Base-by-base conservation (phyloP, 805 yeast genomes). In the Candida montana region DNA sequence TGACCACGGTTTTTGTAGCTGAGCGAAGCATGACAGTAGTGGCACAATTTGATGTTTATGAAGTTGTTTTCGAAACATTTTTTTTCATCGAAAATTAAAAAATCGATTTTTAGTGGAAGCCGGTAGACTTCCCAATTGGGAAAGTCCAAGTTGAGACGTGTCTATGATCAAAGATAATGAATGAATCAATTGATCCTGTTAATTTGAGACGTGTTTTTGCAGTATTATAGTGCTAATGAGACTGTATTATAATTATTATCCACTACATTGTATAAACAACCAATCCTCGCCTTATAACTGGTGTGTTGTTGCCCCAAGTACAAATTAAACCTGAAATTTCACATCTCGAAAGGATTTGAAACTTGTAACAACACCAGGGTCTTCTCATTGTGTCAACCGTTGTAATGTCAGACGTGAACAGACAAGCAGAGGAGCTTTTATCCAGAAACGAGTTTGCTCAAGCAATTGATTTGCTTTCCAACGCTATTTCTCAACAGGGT, bases 1-100 rank as follows among this genome's bases (percentile, higher is more conserved):
- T 59, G 17, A 53, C 31, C 10, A 65, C 42, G 27, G 63, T 54
- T 37, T 61, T 64, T 29, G 67, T 61, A 23, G 64, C 47, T 29
- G 59, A 46, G 35, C 54, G 55, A 43, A 55, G 44, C 61, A 57
- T 57, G 24, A 11, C 31, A 39, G 33, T 33, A 29, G 38, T 30
- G 13, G 23, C 2, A 11, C 31, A 13, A 30, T 30, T 18, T 7
- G 26, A n/a, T n/a, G n/a, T n/a, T n/a, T n/a, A n/a, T n/a, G n/a
- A n/a, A n/a, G n/a, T 30, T 17, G 12, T 26, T 26, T 24, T 31
- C 37, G 37, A 28, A 30, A 21, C 21, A 21, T 31, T 23, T 12
- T 19, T 23, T 23, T 7, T 23, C 12, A 18, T n/a, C 8, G 16
- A 23, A 27, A 13, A 19, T 30, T 30, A 31, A 35, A 37, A 31